A percentile compares a stretch with the other conserved stretches of the same genome.
Evolutionary conservation across 148 eudicot species (phyloP).

Genomic region (Amaranthus hypochondriacus): DNA sequence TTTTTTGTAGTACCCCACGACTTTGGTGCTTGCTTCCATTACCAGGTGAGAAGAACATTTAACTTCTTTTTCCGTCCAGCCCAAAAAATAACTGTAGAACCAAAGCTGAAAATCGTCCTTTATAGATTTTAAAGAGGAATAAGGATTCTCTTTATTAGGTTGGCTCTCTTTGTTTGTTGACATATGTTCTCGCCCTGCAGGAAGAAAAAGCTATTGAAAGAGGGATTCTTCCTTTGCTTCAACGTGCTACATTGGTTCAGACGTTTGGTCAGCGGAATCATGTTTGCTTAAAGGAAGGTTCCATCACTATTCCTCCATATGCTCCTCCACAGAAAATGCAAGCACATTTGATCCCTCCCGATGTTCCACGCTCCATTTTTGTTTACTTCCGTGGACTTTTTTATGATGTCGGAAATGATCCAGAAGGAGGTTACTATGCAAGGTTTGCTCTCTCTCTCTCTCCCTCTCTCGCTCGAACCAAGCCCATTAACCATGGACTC

Average conservation of each 20-base stretch:
- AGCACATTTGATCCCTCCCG: constrained; percentile 84
- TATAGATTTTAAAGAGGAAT: not conserved
- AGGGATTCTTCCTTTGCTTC: constrained; percentile 84
- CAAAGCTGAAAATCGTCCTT: not conserved
- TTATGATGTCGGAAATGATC: constrained; percentile 97
- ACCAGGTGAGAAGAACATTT: constrained; percentile 51
- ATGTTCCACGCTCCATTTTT: constrained; percentile 90
- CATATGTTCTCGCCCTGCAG: constrained; percentile 33
- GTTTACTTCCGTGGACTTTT: constrained; percentile 97
- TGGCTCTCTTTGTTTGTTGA: not conserved
- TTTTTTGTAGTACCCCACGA: constrained; percentile 93
- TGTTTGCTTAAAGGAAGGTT: constrained; percentile 93
- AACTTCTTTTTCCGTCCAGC: not conserved
- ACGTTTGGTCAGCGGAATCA: constrained; percentile 96
- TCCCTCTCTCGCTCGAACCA: not conserved
- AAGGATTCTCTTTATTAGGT: not conserved
- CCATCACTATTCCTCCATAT: constrained; percentile 92
- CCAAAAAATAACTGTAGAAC: constrained; percentile 6
- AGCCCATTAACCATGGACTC: too few relatives aligned
- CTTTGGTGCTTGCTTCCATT: constrained; percentile 96
- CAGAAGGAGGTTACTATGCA: constrained; percentile 99
- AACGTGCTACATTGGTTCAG: constrained; percentile 91
- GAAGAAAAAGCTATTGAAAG: constrained; percentile 99
- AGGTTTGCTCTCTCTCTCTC: constrained; percentile 44
- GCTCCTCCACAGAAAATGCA: constrained; percentile 99